Percentiles rank a stretch among this genome's conserved stretches.
phyloP scores from a whole-genome alignment of 306 rosid species.

The Dryas octopetala region DNA sequence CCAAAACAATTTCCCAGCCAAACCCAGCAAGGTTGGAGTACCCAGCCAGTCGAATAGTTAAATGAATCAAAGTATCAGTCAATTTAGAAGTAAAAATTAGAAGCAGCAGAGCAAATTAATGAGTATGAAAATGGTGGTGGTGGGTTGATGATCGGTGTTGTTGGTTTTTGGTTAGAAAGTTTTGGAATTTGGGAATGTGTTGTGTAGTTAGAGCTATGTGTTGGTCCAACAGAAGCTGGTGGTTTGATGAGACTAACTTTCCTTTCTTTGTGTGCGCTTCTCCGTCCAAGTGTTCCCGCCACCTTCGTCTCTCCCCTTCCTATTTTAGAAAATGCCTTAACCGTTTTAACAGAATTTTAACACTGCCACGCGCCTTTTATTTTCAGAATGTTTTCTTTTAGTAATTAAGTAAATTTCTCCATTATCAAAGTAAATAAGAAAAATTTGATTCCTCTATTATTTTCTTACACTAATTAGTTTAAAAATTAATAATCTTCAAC shows the following conservation, averaged over 20 bases:
- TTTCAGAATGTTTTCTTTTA: neutral
- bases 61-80: neutral
- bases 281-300: constrained; percentile 20
- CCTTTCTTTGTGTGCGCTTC: neutral
- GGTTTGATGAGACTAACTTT: neutral
- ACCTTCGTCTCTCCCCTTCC: constrained; percentile 12
- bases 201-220: neutral
- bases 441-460: no score
- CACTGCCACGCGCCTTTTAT: neutral
- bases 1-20: neutral
- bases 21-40: neutral
- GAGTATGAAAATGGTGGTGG: constrained; percentile 8
- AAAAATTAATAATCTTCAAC: no score
- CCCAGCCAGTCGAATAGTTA: neutral
- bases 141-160: neutral
- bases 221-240: neutral
- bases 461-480: no score
- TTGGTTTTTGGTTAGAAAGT: constrained; percentile 19
- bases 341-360: constrained; percentile 27
- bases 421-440: no score
- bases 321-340: neutral
- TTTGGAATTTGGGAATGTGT: neutral
- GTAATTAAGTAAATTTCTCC: no score
- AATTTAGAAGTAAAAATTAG: neutral
- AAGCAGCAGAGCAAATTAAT: neutral